Percentiles rank a stretch among this genome's conserved stretches.
Conservation (phyloP, 2,329 filamentous ascomycete species). For the Pleomassaria siparia region DNA sequence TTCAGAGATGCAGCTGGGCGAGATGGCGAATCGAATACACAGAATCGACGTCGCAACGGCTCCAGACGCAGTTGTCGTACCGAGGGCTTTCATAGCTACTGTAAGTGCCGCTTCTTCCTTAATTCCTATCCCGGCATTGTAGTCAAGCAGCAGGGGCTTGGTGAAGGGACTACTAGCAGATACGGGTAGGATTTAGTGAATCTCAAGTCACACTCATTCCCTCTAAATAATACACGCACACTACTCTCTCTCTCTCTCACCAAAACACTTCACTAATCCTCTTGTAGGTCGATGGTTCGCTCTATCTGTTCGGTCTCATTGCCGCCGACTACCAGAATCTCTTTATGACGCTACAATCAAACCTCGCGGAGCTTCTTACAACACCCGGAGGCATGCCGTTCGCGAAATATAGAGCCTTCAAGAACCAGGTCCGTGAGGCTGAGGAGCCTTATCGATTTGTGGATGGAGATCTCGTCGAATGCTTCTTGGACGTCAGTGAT, state of each 20-base stretch:
- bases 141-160: no score
- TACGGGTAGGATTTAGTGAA: no score
- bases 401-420: slow-evolving; percentile 78
- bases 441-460: slow-evolving; percentile 84
- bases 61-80: slow-evolving; percentile 68
- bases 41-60: slow-evolving; percentile 68
- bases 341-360: slow-evolving; percentile 77
- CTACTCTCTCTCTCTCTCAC: background rate
- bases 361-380: slow-evolving; percentile 66
- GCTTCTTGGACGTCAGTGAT: slow-evolving; percentile 73
- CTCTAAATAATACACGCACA: no score
- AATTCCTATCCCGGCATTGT: background rate
- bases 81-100: slow-evolving; percentile 85
- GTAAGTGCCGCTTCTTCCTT: slow-evolving; percentile 66
- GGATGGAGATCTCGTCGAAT: slow-evolving; percentile 87
- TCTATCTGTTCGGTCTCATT: slow-evolving; percentile 87
- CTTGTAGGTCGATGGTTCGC: slow-evolving; percentile 76
- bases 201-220: no score
- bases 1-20: slow-evolving; percentile 82
- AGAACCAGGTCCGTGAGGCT: slow-evolving; percentile 67
- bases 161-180: background rate
- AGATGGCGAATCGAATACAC: slow-evolving; percentile 89
- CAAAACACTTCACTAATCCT: slow-evolving; percentile 10
- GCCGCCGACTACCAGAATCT: slow-evolving; percentile 71
- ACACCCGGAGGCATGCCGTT: slow-evolving; percentile 76